These are phyloP conservation scores for Spirogloea muscicola DNA, from an alignment of 139 green algal genomes.

Conservation along the genomic window DNA sequence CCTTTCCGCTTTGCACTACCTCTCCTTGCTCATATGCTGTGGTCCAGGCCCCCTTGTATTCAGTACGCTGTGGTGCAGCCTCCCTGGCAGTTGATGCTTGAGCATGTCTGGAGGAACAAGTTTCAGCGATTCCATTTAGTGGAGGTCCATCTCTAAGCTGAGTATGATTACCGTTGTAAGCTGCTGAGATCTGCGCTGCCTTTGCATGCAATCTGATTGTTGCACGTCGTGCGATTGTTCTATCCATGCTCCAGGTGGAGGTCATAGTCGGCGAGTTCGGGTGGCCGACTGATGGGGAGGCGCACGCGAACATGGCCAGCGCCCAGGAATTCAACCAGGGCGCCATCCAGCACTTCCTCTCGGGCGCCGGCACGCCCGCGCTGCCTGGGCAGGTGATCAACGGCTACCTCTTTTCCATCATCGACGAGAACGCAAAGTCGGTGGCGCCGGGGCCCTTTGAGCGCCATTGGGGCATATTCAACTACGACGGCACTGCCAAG, in stretches of 20 bases:
- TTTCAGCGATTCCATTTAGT: no score
- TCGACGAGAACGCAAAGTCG: constrained; percentile 13
- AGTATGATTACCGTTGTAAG: no score
- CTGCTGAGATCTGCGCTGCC: no score
- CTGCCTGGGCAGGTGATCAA: constrained; percentile 1
- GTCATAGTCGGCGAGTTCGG: constrained; percentile 14
- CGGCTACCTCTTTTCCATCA: neutral
- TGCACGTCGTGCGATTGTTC: neutral
- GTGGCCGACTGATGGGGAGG: constrained; percentile 12
- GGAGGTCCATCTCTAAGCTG: no score
- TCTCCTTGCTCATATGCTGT: no score
- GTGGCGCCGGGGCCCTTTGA: constrained; percentile 2
- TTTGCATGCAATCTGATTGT: no score
- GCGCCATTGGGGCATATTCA: constrained; percentile 20
- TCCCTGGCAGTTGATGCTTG: no score
- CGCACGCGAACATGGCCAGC: constrained; percentile 9
- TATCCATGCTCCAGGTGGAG: constrained; percentile 8
- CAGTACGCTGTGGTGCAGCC: no score
- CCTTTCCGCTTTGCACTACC: neutral
- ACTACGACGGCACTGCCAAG: constrained; percentile 1
- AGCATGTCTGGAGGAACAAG: no score
- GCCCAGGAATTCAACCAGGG: constrained; percentile 20
- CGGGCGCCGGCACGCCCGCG: constrained; percentile 4
- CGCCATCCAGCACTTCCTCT: constrained; percentile 13
- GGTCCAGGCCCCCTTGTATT: no score